Conservation (phyloP, 1,284 basidiomycete species). For the Cryptococcus sp. region DNA sequence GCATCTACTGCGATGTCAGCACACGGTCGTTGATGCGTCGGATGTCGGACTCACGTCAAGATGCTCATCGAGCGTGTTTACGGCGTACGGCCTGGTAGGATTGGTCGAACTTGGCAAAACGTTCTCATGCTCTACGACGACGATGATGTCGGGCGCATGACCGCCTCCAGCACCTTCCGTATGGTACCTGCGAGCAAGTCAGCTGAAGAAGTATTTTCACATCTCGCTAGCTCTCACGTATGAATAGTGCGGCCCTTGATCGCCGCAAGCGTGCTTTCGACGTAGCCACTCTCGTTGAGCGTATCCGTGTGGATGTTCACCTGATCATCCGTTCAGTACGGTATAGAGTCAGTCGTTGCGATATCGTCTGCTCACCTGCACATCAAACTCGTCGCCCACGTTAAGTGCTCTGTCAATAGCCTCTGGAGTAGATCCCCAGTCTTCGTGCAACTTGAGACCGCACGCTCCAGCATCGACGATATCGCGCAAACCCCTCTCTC, state of each 20-base stretch:
- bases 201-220: background rate
- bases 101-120: conserved; percentile 98
- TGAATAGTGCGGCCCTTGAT: conserved; percentile 93
- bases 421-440: conserved; percentile 94
- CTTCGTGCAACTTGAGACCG: conserved; percentile 95
- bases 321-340: conserved; percentile 47
- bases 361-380: conserved; percentile 64
- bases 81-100: conserved; percentile 88
- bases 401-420: conserved; percentile 77
- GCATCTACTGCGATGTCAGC: conserved; percentile 66
- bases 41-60: conserved; percentile 69
- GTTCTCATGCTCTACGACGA: conserved; percentile 85
- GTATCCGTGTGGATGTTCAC: conserved; percentile 98
- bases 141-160: conserved; percentile 97
- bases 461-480: conserved; percentile 84
- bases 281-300: conserved; percentile 80
- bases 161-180: conserved; percentile 94
- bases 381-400: conserved; percentile 88
- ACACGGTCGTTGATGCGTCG: background rate
- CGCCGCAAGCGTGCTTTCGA: conserved; percentile 78
- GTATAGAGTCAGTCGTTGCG: background rate
- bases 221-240: conserved; percentile 56
- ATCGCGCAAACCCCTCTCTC: conserved; percentile 69
- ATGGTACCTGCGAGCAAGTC: conserved; percentile 63
- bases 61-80: conserved; percentile 95